Evolutionary conservation across 2,329 filamentous ascomycete genomes (phyloP), one percentile per base, ranked within the genome.

Genomic region (Rutstroemia sydowiana): DNA sequence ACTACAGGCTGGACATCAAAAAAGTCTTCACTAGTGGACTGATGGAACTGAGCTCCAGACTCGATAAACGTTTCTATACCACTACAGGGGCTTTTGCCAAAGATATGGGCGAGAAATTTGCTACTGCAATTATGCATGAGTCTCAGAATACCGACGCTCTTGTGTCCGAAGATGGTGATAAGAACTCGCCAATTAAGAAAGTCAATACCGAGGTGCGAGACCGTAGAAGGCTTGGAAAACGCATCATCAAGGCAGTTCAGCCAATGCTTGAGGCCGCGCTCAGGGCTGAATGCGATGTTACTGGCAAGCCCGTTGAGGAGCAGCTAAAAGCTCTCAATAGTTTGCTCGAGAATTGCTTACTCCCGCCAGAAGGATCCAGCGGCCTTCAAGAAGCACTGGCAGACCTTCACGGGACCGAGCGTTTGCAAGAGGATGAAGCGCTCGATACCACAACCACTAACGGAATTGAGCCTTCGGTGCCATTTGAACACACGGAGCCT

Each of bases 191-290:
- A 6, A 28, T 55, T 9, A 67, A 63, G 55, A 71, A 73, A 51
- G 67, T 72, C 42, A 69, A 66, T 52, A 55, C 76, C 9, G 89
- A 95, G 61, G 81, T 89, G 55, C 87, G 88, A 53, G 87, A 95
- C 60, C 82, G 87, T 55, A 87, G 88, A 62, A 87, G 85, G 60
- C 73, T 95, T n/a, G 89, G 87, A 21, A 95, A 95, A 69, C 82
- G 90, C 23, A 95, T 96, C 55, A 78, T 95, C 59, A 95, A 89
- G 66, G 81, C 84, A 1, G 78, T 95, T 30, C 88, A 95, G 66
- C 82, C 87, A 13, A 77, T 82, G 41, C 73, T 95, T 3, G 87
- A 95, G 66, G 77, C 80, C 50, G 89, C 89, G 0, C 71, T 90
- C 43, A 79, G 78, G 48, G 87, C 88, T 50, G 92, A 97, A 67